Conservation (phyloP, 331 rosid species). For the Telfairia occidentalis region DNA sequence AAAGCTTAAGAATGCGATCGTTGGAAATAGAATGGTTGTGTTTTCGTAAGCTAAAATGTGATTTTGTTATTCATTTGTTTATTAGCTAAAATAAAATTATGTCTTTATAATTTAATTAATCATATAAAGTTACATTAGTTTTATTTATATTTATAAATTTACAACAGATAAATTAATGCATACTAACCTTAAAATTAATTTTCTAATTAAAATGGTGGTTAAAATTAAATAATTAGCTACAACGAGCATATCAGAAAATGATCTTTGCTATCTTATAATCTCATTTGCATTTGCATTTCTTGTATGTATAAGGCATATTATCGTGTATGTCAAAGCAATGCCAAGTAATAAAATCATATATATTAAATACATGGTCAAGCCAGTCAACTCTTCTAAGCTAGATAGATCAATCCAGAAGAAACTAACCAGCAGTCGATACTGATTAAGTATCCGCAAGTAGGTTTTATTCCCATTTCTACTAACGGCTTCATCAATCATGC, state of each 20-base stretch:
- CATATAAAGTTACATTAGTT: no score
- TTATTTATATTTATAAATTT: no score
- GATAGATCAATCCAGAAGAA: neutral
- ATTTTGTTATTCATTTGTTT: neutral
- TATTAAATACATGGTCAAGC: neutral
- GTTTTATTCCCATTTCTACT: constrained; percentile 44
- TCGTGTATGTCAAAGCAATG: neutral
- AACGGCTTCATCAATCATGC: constrained; percentile 51
- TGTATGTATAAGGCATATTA: neutral
- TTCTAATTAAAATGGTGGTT: no score
- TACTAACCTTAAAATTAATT: neutral
- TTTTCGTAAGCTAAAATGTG: neutral
- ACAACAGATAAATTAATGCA: neutral
- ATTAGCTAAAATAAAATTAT: neutral
- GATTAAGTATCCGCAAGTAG: constrained; percentile 47
- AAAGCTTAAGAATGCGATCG: neutral
- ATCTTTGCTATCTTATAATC: neutral
- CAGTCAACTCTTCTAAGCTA: neutral
- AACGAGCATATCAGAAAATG: neutral
- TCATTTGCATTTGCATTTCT: neutral
- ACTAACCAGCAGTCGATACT: constrained; percentile 55
- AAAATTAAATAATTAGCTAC: neutral
- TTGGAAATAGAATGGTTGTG: neutral
- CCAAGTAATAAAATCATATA: neutral
- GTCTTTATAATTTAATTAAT: no score